These are phyloP conservation scores for Candida germanica DNA, from an alignment of 805 yeast species.

Conservation along the genomic window DNA sequence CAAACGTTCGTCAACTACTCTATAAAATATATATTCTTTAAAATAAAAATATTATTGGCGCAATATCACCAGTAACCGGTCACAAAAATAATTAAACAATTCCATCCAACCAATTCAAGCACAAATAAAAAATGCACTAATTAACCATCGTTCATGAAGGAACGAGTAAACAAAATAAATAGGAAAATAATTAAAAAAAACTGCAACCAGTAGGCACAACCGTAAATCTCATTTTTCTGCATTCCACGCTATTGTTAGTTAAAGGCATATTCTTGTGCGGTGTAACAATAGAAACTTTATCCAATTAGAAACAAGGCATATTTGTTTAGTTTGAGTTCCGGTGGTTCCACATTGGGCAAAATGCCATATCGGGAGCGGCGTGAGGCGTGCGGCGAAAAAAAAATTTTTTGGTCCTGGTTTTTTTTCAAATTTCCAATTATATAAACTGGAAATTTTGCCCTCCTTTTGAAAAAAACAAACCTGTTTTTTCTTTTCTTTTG, in stretches of 20 bases:
- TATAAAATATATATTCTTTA: too few relatives aligned
- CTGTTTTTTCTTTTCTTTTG: conserved; percentile 5
- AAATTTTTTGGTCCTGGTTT: conserved; percentile 8
- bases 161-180: too few relatives aligned
- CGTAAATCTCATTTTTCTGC: not conserved
- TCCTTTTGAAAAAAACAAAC: too few relatives aligned
- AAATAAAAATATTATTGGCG: too few relatives aligned
- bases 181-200: too few relatives aligned
- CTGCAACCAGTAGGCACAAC: not conserved
- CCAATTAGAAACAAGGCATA: conserved; percentile 2
- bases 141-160: too few relatives aligned
- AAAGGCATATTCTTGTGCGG: not conserved
- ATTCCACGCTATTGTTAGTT: too few relatives aligned
- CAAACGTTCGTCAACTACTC: too few relatives aligned
- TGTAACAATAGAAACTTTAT: not conserved
- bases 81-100: too few relatives aligned
- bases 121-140: too few relatives aligned
- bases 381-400: conserved; percentile 16
- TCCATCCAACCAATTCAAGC: too few relatives aligned
- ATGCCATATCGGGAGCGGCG: conserved; percentile 8
- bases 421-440: conserved; percentile 6
- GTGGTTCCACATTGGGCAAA: not conserved
- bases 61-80: too few relatives aligned
- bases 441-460: conserved; percentile 10
- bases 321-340: not conserved